Conservation (phyloP, 169 alveolate genomes). For the Plasmodium chabaudi region DNA sequence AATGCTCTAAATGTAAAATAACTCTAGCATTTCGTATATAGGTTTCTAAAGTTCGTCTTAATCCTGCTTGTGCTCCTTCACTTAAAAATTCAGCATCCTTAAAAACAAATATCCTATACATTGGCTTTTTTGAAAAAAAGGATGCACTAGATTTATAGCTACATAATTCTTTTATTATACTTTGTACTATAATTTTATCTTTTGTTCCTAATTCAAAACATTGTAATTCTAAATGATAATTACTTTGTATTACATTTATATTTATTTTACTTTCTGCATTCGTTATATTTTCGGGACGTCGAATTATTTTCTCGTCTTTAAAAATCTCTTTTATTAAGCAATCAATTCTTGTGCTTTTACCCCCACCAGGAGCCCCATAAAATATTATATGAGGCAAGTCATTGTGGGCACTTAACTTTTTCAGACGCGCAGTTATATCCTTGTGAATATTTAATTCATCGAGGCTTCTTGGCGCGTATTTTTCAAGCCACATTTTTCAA, state of each 20-base stretch:
- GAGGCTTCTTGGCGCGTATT: constrained; percentile 92
- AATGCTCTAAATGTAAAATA: constrained; percentile 91
- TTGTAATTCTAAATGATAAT: constrained; percentile 94
- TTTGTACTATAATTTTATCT: constrained; percentile 94
- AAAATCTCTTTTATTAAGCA: constrained; percentile 93
- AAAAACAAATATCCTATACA: constrained; percentile 92
- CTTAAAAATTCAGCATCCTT: constrained; percentile 94
- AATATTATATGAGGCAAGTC: constrained; percentile 97
- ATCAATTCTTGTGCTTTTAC: constrained; percentile 95
- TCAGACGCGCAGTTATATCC: constrained; percentile 87
- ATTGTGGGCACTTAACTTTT: constrained; percentile 89
- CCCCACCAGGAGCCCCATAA: constrained; percentile 99
- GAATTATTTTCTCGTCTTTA: constrained; percentile 90
- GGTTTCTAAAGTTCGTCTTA: constrained; percentile 96
- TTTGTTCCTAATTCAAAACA: constrained; percentile 94
- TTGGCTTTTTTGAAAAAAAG: constrained; percentile 88
- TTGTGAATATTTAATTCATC: constrained; percentile 90
- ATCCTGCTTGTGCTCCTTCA: constrained; percentile 95
- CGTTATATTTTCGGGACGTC: constrained; percentile 87
- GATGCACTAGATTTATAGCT: constrained; percentile 91
- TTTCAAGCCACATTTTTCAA: constrained; percentile 94
- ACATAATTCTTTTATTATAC: constrained; percentile 93
- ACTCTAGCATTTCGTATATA: constrained; percentile 92
- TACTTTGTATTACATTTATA: constrained; percentile 89
- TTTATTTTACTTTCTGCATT: constrained; percentile 85